Evolutionary conservation across 805 yeast species (phyloP).

Genomic region (Metschnikowia lachancei): DNA sequence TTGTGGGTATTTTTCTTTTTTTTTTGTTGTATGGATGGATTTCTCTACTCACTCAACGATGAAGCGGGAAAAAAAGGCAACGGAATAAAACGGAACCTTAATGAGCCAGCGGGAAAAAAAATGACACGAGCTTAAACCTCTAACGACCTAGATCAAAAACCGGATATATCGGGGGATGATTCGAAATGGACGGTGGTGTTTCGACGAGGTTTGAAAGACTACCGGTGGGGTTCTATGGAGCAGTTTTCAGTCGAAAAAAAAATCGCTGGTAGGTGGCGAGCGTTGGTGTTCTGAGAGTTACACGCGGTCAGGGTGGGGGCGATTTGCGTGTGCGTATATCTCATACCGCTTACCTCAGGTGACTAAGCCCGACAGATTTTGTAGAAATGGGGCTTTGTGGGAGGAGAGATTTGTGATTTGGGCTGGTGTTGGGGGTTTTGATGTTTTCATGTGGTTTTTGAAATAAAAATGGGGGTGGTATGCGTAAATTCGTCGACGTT

Average conservation of each 20-base stretch:
- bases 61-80: not conserved
- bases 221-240: slow-evolving; percentile 5
- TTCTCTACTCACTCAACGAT: slow-evolving; percentile 2
- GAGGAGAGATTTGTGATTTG: not conserved
- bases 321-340: not conserved
- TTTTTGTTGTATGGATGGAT: not conserved
- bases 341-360: slow-evolving; percentile 12
- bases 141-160: slow-evolving; percentile 10
- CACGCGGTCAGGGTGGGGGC: slow-evolving; percentile 4
- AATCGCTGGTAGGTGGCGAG: slow-evolving; percentile 22
- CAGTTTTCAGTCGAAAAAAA: slow-evolving; percentile 11
- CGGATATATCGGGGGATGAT: slow-evolving; percentile 8
- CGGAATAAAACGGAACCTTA: slow-evolving; percentile 1
- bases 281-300: slow-evolving; percentile 14
- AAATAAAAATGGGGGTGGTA: no score
- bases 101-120: not conserved
- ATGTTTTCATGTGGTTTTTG: no score
- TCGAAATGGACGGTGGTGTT: slow-evolving; percentile 9
- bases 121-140: slow-evolving; percentile 18
- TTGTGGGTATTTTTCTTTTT: not conserved
- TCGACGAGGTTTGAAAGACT: slow-evolving; percentile 16
- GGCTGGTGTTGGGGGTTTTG: not conserved
- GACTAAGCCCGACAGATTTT: not conserved
- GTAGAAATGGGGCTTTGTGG: not conserved
- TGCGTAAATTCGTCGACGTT: no score